phyloP scores from a whole-genome alignment of 1,139 yeast species.

The Yamadazyma songkhlaensis region DNA sequence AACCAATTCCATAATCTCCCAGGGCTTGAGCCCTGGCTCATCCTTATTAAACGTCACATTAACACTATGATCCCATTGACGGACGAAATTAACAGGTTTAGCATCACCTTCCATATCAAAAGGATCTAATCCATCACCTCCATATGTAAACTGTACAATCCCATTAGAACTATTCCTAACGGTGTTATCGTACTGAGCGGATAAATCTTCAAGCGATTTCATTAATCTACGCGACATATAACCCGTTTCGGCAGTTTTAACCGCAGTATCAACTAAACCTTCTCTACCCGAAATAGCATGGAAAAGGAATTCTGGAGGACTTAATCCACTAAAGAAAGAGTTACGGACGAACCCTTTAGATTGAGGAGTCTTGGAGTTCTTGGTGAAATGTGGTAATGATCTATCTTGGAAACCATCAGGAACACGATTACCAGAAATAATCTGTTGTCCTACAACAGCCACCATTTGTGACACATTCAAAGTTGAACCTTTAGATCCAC shows the following conservation, averaged over 20 bases:
- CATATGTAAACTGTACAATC: conserved; percentile 95
- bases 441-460: conserved; percentile 99
- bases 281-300: conserved; percentile 99
- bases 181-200: conserved; percentile 90
- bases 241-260: conserved; percentile 98
- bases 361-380: conserved; percentile 95
- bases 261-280: conserved; percentile 99
- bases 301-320: conserved; percentile 96
- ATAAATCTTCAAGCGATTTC: conserved; percentile 96
- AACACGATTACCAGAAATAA: conserved; percentile 97
- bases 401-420: conserved; percentile 99
- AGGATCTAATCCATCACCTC: conserved; percentile 99
- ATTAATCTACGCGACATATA: conserved; percentile 98
- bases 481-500: conserved; percentile 99
- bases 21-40: conserved; percentile 67
- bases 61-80: conserved; percentile 93
- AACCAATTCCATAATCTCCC: conserved; percentile 56
- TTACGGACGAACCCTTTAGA: conserved; percentile 97
- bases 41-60: conserved; percentile 62
- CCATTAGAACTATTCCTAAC: conserved; percentile 95
- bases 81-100: conserved; percentile 83
- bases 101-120: conserved; percentile 99
- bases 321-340: conserved; percentile 88
- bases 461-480: conserved; percentile 99
- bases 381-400: conserved; percentile 94